Percentiles rank a stretch among this genome's conserved stretches.
Conservation (phyloP, 2,329 filamentous ascomycete species). For the Cryphonectria nitschkei region DNA sequence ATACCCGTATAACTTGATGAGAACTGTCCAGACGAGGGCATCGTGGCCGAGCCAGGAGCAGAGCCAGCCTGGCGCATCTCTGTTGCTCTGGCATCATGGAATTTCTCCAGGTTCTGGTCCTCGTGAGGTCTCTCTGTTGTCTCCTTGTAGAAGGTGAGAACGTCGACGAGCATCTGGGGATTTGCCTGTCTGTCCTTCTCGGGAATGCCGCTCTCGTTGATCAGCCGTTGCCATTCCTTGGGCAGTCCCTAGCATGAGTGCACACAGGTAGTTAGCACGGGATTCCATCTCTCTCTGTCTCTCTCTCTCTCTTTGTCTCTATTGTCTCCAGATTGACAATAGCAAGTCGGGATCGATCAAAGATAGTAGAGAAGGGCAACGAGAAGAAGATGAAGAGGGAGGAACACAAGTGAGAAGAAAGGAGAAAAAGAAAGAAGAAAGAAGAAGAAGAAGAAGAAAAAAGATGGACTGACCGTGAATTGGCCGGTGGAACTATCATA, state of each 20-base stretch:
- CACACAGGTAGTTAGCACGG: slow-evolving; percentile 29
- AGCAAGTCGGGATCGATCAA: slow-evolving; percentile 28
- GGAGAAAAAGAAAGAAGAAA: neutral
- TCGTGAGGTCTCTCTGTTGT: slow-evolving; percentile 80
- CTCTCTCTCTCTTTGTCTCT: neutral
- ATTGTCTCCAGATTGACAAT: slow-evolving; percentile 24
- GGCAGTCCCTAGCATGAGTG: slow-evolving; percentile 72
- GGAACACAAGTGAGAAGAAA: neutral
- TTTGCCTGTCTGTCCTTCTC: slow-evolving; percentile 96
- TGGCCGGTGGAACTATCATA: slow-evolving; percentile 96
- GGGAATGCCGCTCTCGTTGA: slow-evolving; percentile 94
- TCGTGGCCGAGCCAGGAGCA: slow-evolving; percentile 48
- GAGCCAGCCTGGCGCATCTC: slow-evolving; percentile 52
- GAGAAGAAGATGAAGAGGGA: neutral
- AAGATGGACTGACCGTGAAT: slow-evolving; percentile 74
- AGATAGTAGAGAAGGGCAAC: slow-evolving; percentile 18
- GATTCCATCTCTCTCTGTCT: neutral
- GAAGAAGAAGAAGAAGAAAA: neutral
- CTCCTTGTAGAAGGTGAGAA: slow-evolving; percentile 96
- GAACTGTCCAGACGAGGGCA: slow-evolving; percentile 56
- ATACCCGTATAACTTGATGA: slow-evolving; percentile 60
- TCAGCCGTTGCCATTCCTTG: slow-evolving; percentile 95
- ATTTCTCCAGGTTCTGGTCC: slow-evolving; percentile 93
- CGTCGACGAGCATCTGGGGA: slow-evolving; percentile 92
- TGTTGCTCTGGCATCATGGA: slow-evolving; percentile 77